These are phyloP conservation scores for Myxozyma monticola DNA, from an alignment of 805 yeast species.

Conservation along the genomic window DNA sequence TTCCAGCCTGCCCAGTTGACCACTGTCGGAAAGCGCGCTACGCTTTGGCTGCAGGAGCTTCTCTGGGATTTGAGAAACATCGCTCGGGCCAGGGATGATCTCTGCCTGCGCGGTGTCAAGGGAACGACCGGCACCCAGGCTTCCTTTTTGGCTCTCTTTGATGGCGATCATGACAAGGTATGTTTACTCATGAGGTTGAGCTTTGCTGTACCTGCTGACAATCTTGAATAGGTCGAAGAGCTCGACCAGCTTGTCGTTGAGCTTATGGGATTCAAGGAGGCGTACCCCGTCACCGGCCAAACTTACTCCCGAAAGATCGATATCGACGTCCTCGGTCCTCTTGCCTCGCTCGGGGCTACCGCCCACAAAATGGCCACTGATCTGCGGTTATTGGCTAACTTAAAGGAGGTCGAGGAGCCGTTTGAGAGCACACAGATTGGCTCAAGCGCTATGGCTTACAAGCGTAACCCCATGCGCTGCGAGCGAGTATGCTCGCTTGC, in stretches of 20 bases:
- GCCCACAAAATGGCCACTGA: slow-evolving; percentile 98
- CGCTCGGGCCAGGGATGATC: slow-evolving; percentile 91
- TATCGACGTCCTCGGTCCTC: slow-evolving; percentile 87
- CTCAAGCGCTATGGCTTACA: slow-evolving; percentile 98
- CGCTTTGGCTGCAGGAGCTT: slow-evolving; percentile 95
- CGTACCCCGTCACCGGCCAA: slow-evolving; percentile 98
- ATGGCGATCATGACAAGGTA: slow-evolving; percentile 87
- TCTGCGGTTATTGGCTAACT: slow-evolving; percentile 89
- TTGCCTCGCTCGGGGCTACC: slow-evolving; percentile 91
- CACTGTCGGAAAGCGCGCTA: slow-evolving; percentile 97
- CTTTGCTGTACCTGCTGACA: neutral
- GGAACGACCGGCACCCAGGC: slow-evolving; percentile 99
- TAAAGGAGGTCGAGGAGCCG: slow-evolving; percentile 97
- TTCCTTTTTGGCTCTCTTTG: slow-evolving; percentile 90
- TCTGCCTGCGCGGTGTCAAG: slow-evolving; percentile 96
- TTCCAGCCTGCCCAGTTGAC: slow-evolving; percentile 99
- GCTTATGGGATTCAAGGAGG: slow-evolving; percentile 88
- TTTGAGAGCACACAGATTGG: slow-evolving; percentile 99
- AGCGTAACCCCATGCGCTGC: slow-evolving; percentile 99
- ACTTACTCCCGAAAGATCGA: slow-evolving; percentile 99
- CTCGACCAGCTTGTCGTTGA: slow-evolving; percentile 91
- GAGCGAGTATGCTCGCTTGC: slow-evolving; percentile 98
- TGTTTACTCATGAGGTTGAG: neutral
- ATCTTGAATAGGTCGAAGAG: slow-evolving; percentile 59
- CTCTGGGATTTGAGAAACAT: slow-evolving; percentile 97